Conservation (phyloP, 2,329 filamentous ascomycete genomes). For the Graphilbum fragrans region DNA sequence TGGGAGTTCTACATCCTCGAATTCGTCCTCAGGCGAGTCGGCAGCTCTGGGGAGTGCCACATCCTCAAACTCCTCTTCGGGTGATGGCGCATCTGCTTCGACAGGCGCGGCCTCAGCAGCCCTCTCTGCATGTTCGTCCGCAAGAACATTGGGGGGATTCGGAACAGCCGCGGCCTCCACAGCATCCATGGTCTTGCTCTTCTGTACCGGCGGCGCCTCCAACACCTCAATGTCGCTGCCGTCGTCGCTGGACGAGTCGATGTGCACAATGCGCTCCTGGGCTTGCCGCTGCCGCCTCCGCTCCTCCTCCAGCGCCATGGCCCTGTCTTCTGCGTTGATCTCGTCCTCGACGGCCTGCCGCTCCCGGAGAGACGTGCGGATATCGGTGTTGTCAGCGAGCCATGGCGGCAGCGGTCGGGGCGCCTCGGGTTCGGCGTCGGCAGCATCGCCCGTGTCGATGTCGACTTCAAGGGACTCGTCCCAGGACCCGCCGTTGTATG, state of each 20-base stretch:
- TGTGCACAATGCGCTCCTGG: slow-evolving; percentile 37
- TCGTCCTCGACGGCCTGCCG: slow-evolving; percentile 43
- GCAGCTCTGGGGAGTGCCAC: slow-evolving; percentile 13
- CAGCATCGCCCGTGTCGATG: slow-evolving; percentile 13
- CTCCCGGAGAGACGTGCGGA: slow-evolving; percentile 49
- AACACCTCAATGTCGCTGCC: slow-evolving; percentile 46
- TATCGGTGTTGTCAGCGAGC: slow-evolving; percentile 54
- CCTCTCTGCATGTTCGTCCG: no score
- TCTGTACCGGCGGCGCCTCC: slow-evolving; percentile 23
- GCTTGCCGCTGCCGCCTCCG: slow-evolving; percentile 31
- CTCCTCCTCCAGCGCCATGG: slow-evolving; percentile 43
- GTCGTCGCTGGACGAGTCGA: slow-evolving; percentile 47
- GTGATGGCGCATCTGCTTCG: slow-evolving; percentile 5
- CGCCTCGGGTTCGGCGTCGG: slow-evolving; percentile 14
- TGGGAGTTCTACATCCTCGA: no score
- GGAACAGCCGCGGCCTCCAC: background rate
- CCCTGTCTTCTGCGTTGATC: slow-evolving; percentile 52
- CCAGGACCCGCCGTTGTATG: background rate
- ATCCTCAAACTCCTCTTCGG: slow-evolving; percentile 24
- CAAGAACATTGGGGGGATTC: no score
- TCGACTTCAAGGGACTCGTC: background rate
- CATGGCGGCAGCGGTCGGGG: slow-evolving; percentile 62
- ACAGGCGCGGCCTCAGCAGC: background rate
- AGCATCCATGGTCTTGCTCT: background rate
- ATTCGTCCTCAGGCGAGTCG: background rate